These are phyloP conservation scores for Sergeia podlipaevii DNA, from an alignment of 208 protist species.

Conservation along the genomic window DNA sequence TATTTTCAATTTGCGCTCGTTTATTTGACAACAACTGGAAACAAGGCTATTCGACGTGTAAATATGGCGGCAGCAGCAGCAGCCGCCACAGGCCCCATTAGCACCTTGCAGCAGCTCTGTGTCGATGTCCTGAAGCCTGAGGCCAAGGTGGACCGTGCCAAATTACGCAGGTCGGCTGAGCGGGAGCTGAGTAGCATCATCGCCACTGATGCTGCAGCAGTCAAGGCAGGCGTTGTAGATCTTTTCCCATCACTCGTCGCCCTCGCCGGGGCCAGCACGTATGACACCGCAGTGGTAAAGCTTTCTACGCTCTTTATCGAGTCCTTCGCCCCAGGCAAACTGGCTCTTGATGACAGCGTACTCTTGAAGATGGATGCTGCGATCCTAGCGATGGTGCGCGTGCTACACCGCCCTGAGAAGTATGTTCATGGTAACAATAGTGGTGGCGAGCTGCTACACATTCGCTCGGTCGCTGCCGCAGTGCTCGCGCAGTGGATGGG, in stretches of 20 bases:
- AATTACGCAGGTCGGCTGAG: constrained; percentile 7
- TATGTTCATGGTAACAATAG: constrained; percentile 5
- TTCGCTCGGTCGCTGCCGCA: constrained; percentile 2
- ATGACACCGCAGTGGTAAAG: constrained; percentile 9
- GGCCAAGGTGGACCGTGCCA: background rate
- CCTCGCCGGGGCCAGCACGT: constrained; percentile 10
- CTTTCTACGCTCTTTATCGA: background rate
- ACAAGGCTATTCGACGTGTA: background rate
- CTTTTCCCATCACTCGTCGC: constrained; percentile 21
- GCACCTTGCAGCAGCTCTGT: constrained; percentile 9
- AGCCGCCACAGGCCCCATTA: constrained; percentile 1
- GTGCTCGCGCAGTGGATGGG: constrained; percentile 4
- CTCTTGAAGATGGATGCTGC: background rate
- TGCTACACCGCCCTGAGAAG: constrained; percentile 16
- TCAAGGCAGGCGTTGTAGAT: constrained; percentile 8
- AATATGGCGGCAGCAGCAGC: background rate
- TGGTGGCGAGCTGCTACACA: constrained; percentile 4
- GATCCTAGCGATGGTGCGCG: constrained; percentile 1
- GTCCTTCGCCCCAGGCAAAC: too few relatives aligned
- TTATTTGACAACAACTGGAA: too few relatives aligned
- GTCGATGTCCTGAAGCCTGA: constrained; percentile 5
- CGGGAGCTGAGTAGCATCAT: constrained; percentile 6
- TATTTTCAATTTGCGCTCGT: too few relatives aligned
- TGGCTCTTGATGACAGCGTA: constrained; percentile 1
- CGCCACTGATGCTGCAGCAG: constrained; percentile 6